Evolutionary conservation across 23 red algal genomes (phyloP), one percentile per base, ranked within the genome.

Genomic region (Pyropia haitanensis): DNA sequence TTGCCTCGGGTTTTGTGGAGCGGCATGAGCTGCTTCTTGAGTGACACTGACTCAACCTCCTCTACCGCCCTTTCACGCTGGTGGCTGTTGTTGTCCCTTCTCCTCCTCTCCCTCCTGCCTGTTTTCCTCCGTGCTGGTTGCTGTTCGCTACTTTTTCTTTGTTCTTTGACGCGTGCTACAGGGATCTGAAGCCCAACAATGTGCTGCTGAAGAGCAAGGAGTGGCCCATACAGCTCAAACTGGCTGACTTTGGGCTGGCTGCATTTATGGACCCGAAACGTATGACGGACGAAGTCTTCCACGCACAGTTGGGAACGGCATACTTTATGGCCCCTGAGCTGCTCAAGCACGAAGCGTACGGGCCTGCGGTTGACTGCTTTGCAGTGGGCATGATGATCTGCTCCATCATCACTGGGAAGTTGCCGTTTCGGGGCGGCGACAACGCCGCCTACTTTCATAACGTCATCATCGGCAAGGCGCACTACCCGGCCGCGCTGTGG

Each of bases 371-470:
- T 10, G 92, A 96, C 71, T 80, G 79, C 70, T 96, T 84, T 84
- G 83, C 82, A 21, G 73, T 75, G 50, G 92, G 92, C 52, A 84
- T 96, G 2, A 67, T 96, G 28, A 49, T 96, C 26, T 96, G 81
- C 61, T 90, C 89, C 46, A 96, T 96, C 78, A 71, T 96, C 18
- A 82, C 75, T 29, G 92, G 92, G 27, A 96, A 89, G 63, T 90
- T 96, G 92, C 92, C 92, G 7, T 96, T 96, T 79, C 89, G 82
- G 62, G 92, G 92, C 19, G 56, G 69, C 32, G 78, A 86, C 77
- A 84, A 96, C 54, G 46, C 69, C 22, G 92, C 80, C 17, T 88
- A 75, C 62, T 79, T 96, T 17, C 65, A 64, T 24, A 80, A 78
- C 51, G 84, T 82, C 52, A 70, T 83, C 4, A 69, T 52, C 12